Percentiles rank a stretch among this genome's conserved stretches.
These are phyloP conservation scores for Eimeria tenella DNA, from an alignment of 169 alveolate species.

Conservation along the genomic window DNA sequence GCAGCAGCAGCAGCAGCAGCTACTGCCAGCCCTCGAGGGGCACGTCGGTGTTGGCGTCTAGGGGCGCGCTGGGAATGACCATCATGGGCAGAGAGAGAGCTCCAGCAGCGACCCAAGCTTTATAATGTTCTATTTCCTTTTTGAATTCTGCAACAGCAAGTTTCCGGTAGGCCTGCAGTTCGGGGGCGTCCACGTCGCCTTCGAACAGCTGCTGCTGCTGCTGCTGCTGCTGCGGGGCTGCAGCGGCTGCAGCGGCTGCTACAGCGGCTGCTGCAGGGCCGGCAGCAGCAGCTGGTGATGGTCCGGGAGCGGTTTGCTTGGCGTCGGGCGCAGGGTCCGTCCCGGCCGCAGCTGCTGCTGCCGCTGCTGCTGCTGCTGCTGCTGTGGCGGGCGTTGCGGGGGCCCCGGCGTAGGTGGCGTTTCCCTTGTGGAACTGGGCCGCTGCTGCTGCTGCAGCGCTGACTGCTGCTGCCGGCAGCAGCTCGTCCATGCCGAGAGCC, in stretches of 20 bases:
- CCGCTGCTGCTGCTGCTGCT: constrained; percentile 23
- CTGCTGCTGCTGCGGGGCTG: neutral
- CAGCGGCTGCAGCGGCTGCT: constrained; percentile 34
- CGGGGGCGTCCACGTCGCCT: constrained; percentile 58
- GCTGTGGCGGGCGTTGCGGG: constrained; percentile 12
- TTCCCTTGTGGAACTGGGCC: neutral
- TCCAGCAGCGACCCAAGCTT: constrained; percentile 77
- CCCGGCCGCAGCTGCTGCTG: constrained; percentile 21
- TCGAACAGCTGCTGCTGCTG: constrained; percentile 44
- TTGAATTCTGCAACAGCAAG: constrained; percentile 61
- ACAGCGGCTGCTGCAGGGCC: neutral
- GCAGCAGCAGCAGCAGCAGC: constrained; percentile 25
- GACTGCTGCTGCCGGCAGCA: constrained; percentile 43
- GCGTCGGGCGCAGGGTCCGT: neutral
- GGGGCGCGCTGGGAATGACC: constrained; percentile 82
- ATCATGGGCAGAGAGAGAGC: constrained; percentile 77
- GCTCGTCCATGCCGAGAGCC: constrained; percentile 13
- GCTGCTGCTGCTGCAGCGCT: neutral
- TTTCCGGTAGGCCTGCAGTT: constrained; percentile 49
- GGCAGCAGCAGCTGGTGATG: constrained; percentile 23
- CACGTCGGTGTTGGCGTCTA: constrained; percentile 81
- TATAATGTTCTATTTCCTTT: constrained; percentile 63
- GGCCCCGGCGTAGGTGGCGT: neutral
- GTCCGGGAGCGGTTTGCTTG: neutral
- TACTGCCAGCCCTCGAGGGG: constrained; percentile 80